Percentiles rank a stretch among this genome's conserved stretches.
phyloP scores from a whole-genome alignment of 148 eudicot genomes.

The Fagopyrum tataricum region DNA sequence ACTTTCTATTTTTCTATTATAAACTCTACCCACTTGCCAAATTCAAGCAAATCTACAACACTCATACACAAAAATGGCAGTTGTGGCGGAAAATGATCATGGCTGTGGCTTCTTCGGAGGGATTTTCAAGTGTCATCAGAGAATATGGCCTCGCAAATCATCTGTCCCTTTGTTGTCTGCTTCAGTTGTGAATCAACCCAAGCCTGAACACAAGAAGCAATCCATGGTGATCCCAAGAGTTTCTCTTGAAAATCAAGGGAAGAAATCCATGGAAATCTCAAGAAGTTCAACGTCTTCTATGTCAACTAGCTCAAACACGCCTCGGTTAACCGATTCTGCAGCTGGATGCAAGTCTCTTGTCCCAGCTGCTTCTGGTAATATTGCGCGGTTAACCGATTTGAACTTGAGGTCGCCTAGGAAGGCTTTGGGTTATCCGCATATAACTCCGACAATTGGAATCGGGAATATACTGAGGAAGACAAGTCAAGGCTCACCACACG shows the following conservation, averaged over 20 bases:
- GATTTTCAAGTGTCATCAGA: conserved; percentile 23
- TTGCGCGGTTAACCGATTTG: neutral
- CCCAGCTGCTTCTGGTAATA: neutral
- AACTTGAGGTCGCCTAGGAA: neutral
- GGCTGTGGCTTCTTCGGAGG: conserved; percentile 47
- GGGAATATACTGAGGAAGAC: conserved; percentile 26
- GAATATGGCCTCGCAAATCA: conserved; percentile 13
- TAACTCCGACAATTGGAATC: conserved; percentile 10
- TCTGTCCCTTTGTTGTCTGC: conserved; percentile 19
- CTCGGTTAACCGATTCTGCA: neutral
- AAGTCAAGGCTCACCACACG: conserved; percentile 20
- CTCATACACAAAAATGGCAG: neutral
- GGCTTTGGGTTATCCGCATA: neutral
- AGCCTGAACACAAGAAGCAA: conserved; percentile 15
- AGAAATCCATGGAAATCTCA: neutral
- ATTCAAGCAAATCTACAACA: neutral
- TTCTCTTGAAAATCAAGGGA: conserved; percentile 14
- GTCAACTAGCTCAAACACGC: conserved; percentile 12
- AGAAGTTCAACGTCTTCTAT: conserved; percentile 14
- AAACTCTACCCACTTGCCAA: neutral
- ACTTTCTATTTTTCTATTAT: neutral
- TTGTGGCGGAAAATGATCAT: conserved; percentile 14
- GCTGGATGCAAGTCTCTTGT: neutral
- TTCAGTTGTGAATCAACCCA: neutral
- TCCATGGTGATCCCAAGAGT: conserved; percentile 15